Percentiles rank a stretch among this genome's conserved stretches.
These are phyloP conservation scores for Beauveria sp. DNA, from an alignment of 2,329 filamentous ascomycete species.

Conservation along the genomic window DNA sequence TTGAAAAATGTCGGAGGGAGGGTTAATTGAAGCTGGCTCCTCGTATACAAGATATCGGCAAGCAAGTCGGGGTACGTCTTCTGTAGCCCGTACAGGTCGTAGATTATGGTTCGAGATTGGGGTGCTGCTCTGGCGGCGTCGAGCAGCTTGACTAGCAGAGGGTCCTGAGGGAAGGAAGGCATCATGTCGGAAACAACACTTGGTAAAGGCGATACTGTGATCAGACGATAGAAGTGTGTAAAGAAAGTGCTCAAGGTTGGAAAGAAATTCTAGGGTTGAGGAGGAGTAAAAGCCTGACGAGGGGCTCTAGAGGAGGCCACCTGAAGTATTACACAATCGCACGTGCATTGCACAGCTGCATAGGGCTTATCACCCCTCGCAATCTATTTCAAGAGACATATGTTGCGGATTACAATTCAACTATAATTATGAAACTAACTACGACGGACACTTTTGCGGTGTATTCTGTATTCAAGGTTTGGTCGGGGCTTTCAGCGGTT, in stretches of 20 bases:
- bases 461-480: too few relatives aligned
- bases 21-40: conserved; percentile 5
- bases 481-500: too few relatives aligned
- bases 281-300: background rate
- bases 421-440: too few relatives aligned
- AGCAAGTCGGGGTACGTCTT: conserved; percentile 17
- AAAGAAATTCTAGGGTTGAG: background rate
- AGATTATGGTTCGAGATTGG: conserved; percentile 5
- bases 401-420: background rate
- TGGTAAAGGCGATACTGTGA: background rate
- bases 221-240: background rate
- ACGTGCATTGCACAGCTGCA: background rate
- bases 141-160: conserved; percentile 14
- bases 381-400: background rate
- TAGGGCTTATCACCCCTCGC: background rate
- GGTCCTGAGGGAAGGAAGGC: conserved; percentile 10
- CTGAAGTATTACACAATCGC: background rate
- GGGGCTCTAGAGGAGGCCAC: background rate
- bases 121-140: conserved; percentile 9
- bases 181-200: background rate
- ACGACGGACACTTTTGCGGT: too few relatives aligned
- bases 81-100: conserved; percentile 15
- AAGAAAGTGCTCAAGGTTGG: background rate
- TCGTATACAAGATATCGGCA: conserved; percentile 15
- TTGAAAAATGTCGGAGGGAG: conserved; percentile 9